Base-by-base conservation (phyloP, 169 alveolate genomes). In the Toxoplasma gondii region DNA sequence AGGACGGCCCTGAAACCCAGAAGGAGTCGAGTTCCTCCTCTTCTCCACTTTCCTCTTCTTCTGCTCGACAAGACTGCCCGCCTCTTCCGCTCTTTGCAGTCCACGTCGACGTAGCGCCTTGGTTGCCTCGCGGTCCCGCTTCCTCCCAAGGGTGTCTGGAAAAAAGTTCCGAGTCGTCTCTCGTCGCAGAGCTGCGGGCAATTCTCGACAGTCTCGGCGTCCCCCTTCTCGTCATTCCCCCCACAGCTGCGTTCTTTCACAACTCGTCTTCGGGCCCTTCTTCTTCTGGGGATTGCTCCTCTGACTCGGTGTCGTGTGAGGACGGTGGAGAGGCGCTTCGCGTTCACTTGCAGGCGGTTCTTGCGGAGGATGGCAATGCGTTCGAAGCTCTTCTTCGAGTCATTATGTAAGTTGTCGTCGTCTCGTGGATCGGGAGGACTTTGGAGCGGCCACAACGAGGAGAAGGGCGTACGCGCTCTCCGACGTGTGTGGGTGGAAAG, bases 31-130 rank as follows among this genome's bases (percentile, higher is more conserved):
- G n/a, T 22, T 64, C 74, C 29, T 16, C 74, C 5, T 22, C 74
- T 16, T 64, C 74, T 27, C 22, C 74, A 12, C 5, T 31, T 1
- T 16, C 74, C 31, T 64, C 74, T 16, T 27, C 74, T 1, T 1
- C 74, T 4, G 4, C 58, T 12, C 1, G 7, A 16, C n/a, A 16
- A 7, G 34, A 16, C n/a, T 27, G n/a, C 29, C 7, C 41, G 53
- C 38, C 90, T 38, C 90, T 82, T 34, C 90, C 90, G 31, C 90
- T 82, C 2, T 64, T 82, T 39, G 90, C 90, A 24, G 19, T 82
- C 10, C 90, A 82, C 36, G 90, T 82, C 17, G 90, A 82, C 67
- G 53, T 82, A 1, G 69, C 38, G 64, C 27, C 67, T 9, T 49
- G 38, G 4, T 36, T 41, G 39, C 86, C 90, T 41, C n/a, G 67